Percentiles rank a stretch among this genome's conserved stretches.
Conservation (phyloP, 257 asterid species). For the Leptodermis oblonga region DNA sequence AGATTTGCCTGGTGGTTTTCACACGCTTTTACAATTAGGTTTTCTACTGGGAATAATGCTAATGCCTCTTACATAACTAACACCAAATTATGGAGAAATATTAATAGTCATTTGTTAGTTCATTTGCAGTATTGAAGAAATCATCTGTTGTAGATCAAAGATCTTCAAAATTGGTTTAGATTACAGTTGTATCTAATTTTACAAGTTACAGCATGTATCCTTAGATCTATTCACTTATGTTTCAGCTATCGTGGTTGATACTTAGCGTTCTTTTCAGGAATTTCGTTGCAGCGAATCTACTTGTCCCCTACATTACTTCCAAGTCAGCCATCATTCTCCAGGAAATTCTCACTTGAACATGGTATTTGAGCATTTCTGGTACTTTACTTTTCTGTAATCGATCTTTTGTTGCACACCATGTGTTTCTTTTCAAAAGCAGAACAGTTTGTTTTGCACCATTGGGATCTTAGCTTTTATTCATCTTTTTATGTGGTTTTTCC, state of each 20-base stretch:
- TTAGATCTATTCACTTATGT: not conserved
- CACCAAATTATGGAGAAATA: not conserved
- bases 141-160: not conserved
- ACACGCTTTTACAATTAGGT: not conserved
- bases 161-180: not conserved
- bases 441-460: not conserved
- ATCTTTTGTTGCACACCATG: not conserved
- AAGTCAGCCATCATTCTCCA: constrained; percentile 33
- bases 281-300: constrained; percentile 41
- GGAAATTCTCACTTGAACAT: constrained; percentile 37
- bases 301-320: constrained; percentile 57
- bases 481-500: constrained; percentile 1
- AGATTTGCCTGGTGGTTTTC: not conserved
- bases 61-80: not conserved
- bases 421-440: not conserved
- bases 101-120: too few species aligned
- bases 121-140: not conserved
- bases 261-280: constrained; percentile 37
- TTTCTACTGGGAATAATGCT: not conserved
- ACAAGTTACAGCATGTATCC: not conserved
- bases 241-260: constrained; percentile 10
- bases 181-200: not conserved
- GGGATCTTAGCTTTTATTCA: not conserved
- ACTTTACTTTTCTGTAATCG: not conserved
- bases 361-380: constrained; percentile 28